Evolutionary conservation across 1,139 yeast species (phyloP).

Genomic region (Arxiozyma bovina): DNA sequence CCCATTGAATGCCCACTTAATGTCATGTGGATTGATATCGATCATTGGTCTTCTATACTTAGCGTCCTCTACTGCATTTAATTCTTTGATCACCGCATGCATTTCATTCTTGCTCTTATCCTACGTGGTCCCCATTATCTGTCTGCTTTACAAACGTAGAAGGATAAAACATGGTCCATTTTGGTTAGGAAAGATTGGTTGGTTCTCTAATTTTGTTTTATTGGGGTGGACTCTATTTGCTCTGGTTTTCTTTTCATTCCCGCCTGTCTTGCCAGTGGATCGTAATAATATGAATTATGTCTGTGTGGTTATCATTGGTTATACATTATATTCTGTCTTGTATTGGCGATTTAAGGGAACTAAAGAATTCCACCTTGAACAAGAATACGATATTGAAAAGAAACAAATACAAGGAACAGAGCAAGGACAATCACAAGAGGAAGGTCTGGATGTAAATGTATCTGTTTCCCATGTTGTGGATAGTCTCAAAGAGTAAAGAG

Average conservation of each 20-base stretch:
- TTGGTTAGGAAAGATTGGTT: conserved; percentile 57
- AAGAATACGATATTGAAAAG: conserved; percentile 2
- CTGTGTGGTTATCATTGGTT: conserved; percentile 53
- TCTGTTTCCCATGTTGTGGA: background rate
- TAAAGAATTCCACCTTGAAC: conserved; percentile 29
- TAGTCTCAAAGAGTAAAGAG: background rate
- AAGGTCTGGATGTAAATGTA: background rate
- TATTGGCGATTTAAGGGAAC: conserved; percentile 46
- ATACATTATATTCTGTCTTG: conserved; percentile 42
- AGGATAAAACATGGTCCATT: conserved; percentile 60
- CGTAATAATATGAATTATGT: conserved; percentile 63
- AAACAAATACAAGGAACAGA: conserved; percentile 2
- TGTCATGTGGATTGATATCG: conserved; percentile 42
- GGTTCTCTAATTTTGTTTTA: conserved; percentile 46
- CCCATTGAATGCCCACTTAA: conserved; percentile 47
- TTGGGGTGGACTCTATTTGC: conserved; percentile 54
- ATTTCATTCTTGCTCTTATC: conserved; percentile 44
- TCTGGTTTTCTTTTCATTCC: conserved; percentile 58
- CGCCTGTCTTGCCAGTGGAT: conserved; percentile 55
- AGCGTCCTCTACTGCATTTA: conserved; percentile 49
- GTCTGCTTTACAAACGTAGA: conserved; percentile 51
- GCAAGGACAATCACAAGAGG: conserved; percentile 7
- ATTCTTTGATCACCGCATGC: conserved; percentile 49
- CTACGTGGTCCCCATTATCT: conserved; percentile 42
- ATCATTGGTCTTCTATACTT: conserved; percentile 44